Base-by-base conservation (phyloP, 2,329 filamentous ascomycete genomes). In the Thielaviopsis punctulata region DNA sequence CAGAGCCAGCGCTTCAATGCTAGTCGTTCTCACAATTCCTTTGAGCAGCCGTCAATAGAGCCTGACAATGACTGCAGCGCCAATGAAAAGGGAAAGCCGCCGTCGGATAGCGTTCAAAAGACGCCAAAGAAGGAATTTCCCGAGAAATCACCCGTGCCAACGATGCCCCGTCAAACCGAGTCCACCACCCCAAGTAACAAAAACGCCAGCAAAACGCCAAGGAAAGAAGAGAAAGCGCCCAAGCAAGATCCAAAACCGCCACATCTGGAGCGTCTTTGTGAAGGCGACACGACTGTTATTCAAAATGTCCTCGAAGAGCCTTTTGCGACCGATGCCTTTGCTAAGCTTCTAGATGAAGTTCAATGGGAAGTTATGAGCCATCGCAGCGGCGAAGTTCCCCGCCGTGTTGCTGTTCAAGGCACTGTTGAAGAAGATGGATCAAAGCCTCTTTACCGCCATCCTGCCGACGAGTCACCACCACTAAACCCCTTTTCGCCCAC, bases 321-420 rank as follows among this genome's bases (percentile, higher is more conserved):
- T 6, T 60, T 84, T 1, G 70, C 72, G 4, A 67, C 76, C 1
- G 69, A 72, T 15, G 73, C 83, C 5, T 95, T 95, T 62, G 72
- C 80, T 19, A 73, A 73, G 39, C 69, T 95, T 15, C 78, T 79
- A 50, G 68, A 75, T 13, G 89, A 96, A 63, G 80, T 95, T 0
- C 70, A 75, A 58, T 98, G 90, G 88, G 82, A 90, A 62, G 83
- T 77, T 57, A 96, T 98, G 92, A 82, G 82, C 44, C 92, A 96
- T 59, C 83, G 90, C 58, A 86, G 86, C 30, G 89, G 92, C 23
- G 84, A 92, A 60, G 92, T 96, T 0, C 92, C 92, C 44, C 80
- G 92, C 36, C 76, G 95, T 2, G 86, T 96, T 6, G 88, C 87
- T 48, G 88, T 94, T 19, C 89, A 96, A 64, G 92, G 89, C 3